Conservation (phyloP, 371 early-diverging fungal genomes). For the Mucor piriformis region DNA sequence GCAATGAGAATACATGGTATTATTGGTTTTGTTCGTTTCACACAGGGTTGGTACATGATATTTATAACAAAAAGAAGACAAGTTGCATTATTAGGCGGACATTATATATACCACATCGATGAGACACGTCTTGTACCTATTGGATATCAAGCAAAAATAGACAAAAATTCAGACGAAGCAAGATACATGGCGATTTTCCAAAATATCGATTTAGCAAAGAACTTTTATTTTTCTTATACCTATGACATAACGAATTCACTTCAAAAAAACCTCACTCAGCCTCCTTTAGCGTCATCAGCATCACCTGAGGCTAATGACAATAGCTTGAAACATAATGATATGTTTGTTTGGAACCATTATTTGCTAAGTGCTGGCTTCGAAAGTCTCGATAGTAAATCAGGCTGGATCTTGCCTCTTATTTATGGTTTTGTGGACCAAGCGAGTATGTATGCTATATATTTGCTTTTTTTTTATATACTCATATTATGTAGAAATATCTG, state of each 20-base stretch:
- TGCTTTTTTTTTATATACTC: background rate
- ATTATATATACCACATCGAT: constrained; percentile 94
- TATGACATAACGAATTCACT: constrained; percentile 93
- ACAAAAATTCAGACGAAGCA: constrained; percentile 81
- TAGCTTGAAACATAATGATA: constrained; percentile 60
- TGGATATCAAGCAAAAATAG: constrained; percentile 65
- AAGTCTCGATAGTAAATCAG: constrained; percentile 58
- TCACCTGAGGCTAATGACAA: background rate
- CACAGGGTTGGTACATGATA: constrained; percentile 91
- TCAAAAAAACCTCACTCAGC: constrained; percentile 83
- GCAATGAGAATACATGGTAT: constrained; percentile 45
- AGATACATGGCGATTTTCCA: constrained; percentile 81
- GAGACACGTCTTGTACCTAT: constrained; percentile 82
- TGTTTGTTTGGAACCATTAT: constrained; percentile 97
- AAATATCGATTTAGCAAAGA: constrained; percentile 82
- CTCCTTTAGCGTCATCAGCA: constrained; percentile 21
- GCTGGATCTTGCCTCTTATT: constrained; percentile 91
- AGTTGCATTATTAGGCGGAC: constrained; percentile 95
- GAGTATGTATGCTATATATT: constrained; percentile 50
- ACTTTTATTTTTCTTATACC: constrained; percentile 92
- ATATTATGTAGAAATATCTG: constrained; percentile 59
- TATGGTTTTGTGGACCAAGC: constrained; percentile 98
- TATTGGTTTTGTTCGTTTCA: constrained; percentile 87
- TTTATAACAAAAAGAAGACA: constrained; percentile 85
- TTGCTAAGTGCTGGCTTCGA: constrained; percentile 75